These are phyloP conservation scores for Volvox africanus DNA, from an alignment of 139 green algal species.

Conservation along the genomic window DNA sequence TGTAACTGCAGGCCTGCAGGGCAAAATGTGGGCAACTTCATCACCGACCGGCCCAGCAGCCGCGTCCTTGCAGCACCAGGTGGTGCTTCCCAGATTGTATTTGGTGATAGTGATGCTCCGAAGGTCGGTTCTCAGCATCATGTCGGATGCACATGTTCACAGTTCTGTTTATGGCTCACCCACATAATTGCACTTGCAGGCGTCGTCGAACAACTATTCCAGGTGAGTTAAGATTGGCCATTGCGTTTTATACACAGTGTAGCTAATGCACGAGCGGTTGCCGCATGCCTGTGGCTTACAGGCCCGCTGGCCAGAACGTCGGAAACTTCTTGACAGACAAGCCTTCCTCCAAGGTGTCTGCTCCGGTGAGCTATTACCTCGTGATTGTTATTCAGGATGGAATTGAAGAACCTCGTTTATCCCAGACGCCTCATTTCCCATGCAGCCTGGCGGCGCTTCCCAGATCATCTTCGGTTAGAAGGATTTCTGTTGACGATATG, in stretches of 20 bases:
- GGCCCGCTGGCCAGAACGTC: constrained; percentile 52
- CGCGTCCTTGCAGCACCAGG: constrained; percentile 86
- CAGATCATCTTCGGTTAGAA: constrained; percentile 41
- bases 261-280: not conserved
- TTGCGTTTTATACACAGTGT: not conserved
- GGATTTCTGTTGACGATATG: no score
- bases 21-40: constrained; percentile 67
- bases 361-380: constrained; percentile 34
- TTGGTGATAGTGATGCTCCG: constrained; percentile 23
- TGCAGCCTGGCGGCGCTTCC: constrained; percentile 18
- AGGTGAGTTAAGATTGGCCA: not conserved
- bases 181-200: no score
- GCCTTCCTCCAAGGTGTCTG: constrained; percentile 15
- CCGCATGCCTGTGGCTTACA: not conserved
- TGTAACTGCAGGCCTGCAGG: not conserved
- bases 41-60: constrained; percentile 61
- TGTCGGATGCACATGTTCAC: no score
- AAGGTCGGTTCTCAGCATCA: not conserved
- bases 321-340: constrained; percentile 67
- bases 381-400: no score
- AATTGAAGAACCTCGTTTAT: no score
- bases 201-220: constrained; percentile 52
- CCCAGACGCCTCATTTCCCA: not conserved
- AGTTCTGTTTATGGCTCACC: no score
- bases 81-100: constrained; percentile 56